These are phyloP conservation scores for Baudoinia panamericana DNA, from an alignment of 495 filamentous ascomycete species.

Conservation along the genomic window DNA sequence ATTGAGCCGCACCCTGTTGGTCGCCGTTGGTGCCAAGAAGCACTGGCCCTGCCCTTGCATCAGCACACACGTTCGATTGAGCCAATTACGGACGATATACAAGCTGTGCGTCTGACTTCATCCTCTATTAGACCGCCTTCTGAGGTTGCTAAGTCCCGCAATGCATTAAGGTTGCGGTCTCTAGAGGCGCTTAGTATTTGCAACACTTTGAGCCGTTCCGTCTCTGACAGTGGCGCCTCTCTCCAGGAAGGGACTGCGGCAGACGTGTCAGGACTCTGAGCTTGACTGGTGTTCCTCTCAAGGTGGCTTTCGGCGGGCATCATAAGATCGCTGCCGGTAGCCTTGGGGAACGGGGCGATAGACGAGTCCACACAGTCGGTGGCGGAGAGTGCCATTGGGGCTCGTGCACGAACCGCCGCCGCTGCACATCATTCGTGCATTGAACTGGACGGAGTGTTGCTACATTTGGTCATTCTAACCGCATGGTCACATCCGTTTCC, in stretches of 20 bases:
- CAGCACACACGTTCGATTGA: too few species aligned
- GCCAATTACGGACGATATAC: too few species aligned
- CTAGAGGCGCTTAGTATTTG: constrained; percentile 56
- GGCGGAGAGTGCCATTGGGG: background rate
- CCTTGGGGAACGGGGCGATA: background rate
- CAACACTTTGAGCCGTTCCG: constrained; percentile 8
- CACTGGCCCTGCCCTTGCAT: constrained; percentile 58
- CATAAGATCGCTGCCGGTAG: background rate
- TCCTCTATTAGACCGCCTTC: constrained; percentile 68
- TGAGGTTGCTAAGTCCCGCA: constrained; percentile 56
- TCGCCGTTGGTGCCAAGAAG: constrained; percentile 47
- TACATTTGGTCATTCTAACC: too few species aligned
- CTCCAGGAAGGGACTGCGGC: constrained; percentile 32
- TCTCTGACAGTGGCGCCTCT: constrained; percentile 19
- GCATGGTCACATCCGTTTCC: too few species aligned
- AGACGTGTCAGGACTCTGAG: too few species aligned
- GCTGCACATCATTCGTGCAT: too few species aligned
- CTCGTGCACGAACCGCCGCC: too few species aligned
- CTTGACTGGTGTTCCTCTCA: background rate
- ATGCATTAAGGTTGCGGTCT: constrained; percentile 44
- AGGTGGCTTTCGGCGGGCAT: too few species aligned
- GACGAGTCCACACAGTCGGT: background rate
- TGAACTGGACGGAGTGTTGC: too few species aligned
- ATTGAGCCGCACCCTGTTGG: constrained; percentile 11
- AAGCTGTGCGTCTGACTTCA: constrained; percentile 64